Conservation (phyloP, 2,329 filamentous ascomycete species). For the Alternaria sp. region DNA sequence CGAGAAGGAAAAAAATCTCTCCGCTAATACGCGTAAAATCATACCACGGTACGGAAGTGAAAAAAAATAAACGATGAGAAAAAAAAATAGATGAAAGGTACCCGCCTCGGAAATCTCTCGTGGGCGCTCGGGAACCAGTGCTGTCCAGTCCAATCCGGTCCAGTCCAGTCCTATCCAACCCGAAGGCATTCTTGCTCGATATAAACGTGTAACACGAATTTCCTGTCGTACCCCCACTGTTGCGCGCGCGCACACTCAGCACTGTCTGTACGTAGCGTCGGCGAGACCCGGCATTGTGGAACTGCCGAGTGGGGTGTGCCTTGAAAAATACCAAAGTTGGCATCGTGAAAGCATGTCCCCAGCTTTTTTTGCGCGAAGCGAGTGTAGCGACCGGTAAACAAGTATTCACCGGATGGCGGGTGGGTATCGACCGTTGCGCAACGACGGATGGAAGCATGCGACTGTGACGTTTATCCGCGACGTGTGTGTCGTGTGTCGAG, state of each 20-base stretch:
- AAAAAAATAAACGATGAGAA: no score
- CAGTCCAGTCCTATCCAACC: no score
- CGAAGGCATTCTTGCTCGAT: background rate
- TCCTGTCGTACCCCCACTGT: conserved; percentile 1
- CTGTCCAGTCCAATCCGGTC: no score
- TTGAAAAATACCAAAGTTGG: background rate
- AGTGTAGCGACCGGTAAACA: background rate
- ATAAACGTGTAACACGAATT: conserved; percentile 5
- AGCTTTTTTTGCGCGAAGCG: background rate
- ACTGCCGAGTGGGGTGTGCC: conserved; percentile 2
- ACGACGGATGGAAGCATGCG: background rate
- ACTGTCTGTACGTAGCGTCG: conserved; percentile 8
- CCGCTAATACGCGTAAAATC: conserved; percentile 12
- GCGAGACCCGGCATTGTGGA: conserved; percentile 19
- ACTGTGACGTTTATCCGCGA: background rate
- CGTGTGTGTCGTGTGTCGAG: conserved; percentile 2
- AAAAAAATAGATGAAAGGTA: background rate
- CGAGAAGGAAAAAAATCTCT: background rate
- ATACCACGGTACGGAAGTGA: background rate
- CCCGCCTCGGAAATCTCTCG: background rate
- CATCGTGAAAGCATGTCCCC: background rate
- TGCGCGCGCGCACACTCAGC: background rate
- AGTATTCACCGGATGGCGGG: conserved; percentile 8
- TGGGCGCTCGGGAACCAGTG: background rate
- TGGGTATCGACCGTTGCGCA: background rate